Conservation (phyloP, 768 basidiomycete genomes). For the Leucosporidium yakuticum region DNA sequence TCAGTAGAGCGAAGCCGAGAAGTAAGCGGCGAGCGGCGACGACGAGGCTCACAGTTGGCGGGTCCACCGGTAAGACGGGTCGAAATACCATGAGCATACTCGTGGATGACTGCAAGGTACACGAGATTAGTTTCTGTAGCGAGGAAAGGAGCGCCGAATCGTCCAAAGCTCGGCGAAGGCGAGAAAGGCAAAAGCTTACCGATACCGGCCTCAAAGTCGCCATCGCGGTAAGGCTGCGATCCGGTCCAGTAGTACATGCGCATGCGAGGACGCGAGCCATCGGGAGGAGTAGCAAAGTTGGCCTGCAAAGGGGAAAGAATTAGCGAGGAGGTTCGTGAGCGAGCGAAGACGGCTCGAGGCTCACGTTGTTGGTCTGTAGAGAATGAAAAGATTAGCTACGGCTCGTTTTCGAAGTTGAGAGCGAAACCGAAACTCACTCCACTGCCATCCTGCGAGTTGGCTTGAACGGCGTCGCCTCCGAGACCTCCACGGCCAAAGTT, state of each 20-base stretch:
- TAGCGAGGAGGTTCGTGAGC: not conserved
- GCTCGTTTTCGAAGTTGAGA: too few relatives aligned
- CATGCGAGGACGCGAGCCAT: conserved; percentile 43
- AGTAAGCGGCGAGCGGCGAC: conserved; percentile 53
- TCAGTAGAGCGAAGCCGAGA: conserved; percentile 14
- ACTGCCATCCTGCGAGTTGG: conserved; percentile 90
- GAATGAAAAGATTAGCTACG: too few relatives aligned
- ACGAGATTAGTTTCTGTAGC: not conserved
- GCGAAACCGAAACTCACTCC: conserved; percentile 46
- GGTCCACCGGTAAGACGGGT: conserved; percentile 86
- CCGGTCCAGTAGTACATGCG: conserved; percentile 72
- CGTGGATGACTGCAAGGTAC: conserved; percentile 49
- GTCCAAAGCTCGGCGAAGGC: not conserved
- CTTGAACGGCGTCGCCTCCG: conserved; percentile 83
- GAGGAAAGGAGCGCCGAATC: too few relatives aligned
- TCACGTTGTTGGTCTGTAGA: conserved; percentile 12
- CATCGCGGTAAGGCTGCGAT: conserved; percentile 81
- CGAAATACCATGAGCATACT: conserved; percentile 78
- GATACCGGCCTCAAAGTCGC: conserved; percentile 92
- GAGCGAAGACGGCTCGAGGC: not conserved
- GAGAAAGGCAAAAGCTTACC: conserved; percentile 46
- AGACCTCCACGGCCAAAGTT: conserved; percentile 87
- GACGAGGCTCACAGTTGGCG: conserved; percentile 24
- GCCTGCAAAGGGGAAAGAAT: conserved; percentile 55
- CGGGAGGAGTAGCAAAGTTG: conserved; percentile 58